Evolutionary conservation across 129 eudicot genomes (phyloP), one percentile per base, ranked within the genome.

Genomic region (Helianthus tuberosus): DNA sequence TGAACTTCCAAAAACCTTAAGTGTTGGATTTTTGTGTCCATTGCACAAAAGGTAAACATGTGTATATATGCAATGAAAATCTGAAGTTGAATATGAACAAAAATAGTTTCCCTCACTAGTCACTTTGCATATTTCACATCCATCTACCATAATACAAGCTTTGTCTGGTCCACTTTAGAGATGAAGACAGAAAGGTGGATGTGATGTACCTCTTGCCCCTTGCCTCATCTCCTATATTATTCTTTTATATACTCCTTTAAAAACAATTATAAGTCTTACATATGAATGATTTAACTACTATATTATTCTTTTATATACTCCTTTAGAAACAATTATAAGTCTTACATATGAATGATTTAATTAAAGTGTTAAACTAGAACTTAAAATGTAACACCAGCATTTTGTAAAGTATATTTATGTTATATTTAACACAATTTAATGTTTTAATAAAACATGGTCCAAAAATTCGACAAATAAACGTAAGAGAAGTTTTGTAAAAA

Each of bases 121-220:
- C 77, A 73, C 32, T n/a, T 43, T 46, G 74, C 68, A 76, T 46
- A 65, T 76, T 76, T 68, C 75, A 77, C 69, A 76, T 76, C 60
- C 68, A 76, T 35, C 69, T 14, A 47, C 53, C 74, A 46, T 46
- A 41, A 69, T 61, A 60, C 51, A 76, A 78, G 66, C 72, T 62
- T 63, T 78, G 77, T 78, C 82, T 75, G 72, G 73, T 69, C 77
- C 64, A 69, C 69, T 80, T 80, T 47, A 17, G 48, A 75, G 76
- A 46, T 27, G 68, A 63, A 16, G 73, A 75, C 80, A 61, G 52
- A 81, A 69, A 61, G 72, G 61, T 78, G 14, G 73, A 38, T 71
- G 65, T 64, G 77, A 78, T 71, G 77, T 78, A 64, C 60, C 68
- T 64, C 73, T 72, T 72, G 67, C 73, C 68, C 54, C 73, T 72